Evolutionary conservation across 1,284 basidiomycete species (phyloP).

Genomic region (Hemileccinum hortonii): DNA sequence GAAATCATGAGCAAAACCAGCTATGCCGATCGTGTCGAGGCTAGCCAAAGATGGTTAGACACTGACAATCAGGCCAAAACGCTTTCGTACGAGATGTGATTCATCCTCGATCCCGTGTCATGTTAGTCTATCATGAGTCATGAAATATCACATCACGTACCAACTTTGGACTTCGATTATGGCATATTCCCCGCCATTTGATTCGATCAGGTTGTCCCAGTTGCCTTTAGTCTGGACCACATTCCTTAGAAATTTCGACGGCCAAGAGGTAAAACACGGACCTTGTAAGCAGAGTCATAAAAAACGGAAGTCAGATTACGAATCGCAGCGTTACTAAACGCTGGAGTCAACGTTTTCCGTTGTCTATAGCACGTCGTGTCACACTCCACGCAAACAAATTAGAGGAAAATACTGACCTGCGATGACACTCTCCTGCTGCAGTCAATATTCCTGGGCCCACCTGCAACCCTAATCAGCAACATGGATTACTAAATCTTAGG

Average conservation of each 20-base stretch:
- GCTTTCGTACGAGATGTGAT: slow-evolving; percentile 43
- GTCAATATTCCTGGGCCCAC: slow-evolving; percentile 21
- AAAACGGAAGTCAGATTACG: slow-evolving; percentile 44
- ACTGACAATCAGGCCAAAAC: slow-evolving; percentile 10
- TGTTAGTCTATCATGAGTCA: slow-evolving; percentile 9
- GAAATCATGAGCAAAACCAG: slow-evolving; percentile 62
- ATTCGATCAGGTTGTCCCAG: slow-evolving; percentile 52
- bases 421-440: slow-evolving; percentile 23
- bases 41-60: slow-evolving; percentile 36
- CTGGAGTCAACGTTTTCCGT: slow-evolving; percentile 46
- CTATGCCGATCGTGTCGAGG: slow-evolving; percentile 59
- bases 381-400: neutral
- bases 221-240: slow-evolving; percentile 34
- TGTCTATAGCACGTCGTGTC: slow-evolving; percentile 33
- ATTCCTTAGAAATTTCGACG: neutral
- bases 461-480: slow-evolving; percentile 8
- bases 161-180: slow-evolving; percentile 52
- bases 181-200: slow-evolving; percentile 21
- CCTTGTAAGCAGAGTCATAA: slow-evolving; percentile 41
- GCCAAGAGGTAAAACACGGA: neutral
- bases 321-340: slow-evolving; percentile 48
- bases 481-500: too few species aligned
- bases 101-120: slow-evolving; percentile 43
- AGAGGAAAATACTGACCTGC: slow-evolving; percentile 14
- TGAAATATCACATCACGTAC: slow-evolving; percentile 8